A percentile compares a stretch with the other conserved stretches of the same genome.
Conservation (phyloP, 208 protist species). For the Wallacemonas collosoma region DNA sequence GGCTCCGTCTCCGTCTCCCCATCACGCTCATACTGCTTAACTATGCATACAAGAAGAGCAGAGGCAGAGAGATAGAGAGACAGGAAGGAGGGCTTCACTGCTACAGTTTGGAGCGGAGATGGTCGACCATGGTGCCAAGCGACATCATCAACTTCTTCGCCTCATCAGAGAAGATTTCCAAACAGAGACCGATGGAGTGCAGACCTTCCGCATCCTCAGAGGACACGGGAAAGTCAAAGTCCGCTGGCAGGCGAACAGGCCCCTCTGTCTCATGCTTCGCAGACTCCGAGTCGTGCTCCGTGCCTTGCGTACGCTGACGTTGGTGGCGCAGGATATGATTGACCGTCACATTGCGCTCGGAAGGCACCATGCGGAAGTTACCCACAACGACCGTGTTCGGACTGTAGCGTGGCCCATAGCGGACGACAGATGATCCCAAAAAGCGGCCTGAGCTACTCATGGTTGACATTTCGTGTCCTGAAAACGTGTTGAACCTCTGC, state of each 20-base stretch:
- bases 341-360: conserved; percentile 49
- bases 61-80: no score
- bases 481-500: conserved; percentile 13
- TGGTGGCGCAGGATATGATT: conserved; percentile 31
- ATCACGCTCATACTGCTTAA: no score
- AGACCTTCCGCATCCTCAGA: conserved; percentile 77
- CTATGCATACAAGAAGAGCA: no score
- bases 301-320: conserved; percentile 10
- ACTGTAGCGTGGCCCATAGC: conserved; percentile 17
- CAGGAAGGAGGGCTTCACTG: not conserved
- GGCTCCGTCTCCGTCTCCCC: no score
- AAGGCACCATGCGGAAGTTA: conserved; percentile 39
- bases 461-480: conserved; percentile 6
- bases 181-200: conserved; percentile 77
- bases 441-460: not conserved
- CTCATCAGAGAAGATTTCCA: conserved; percentile 87
- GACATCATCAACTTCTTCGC: conserved; percentile 73
- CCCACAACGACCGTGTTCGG: conserved; percentile 10
- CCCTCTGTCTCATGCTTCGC: conserved; percentile 15
- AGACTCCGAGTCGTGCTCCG: not conserved
- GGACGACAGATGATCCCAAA: not conserved
- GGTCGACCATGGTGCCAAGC: conserved; percentile 68
- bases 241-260: conserved; percentile 49
- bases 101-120: conserved; percentile 55
- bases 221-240: conserved; percentile 76